Evolutionary conservation across 345 rosid genomes (phyloP), one percentile per base, ranked within the genome.

Genomic region (Boechera retrofracta): DNA sequence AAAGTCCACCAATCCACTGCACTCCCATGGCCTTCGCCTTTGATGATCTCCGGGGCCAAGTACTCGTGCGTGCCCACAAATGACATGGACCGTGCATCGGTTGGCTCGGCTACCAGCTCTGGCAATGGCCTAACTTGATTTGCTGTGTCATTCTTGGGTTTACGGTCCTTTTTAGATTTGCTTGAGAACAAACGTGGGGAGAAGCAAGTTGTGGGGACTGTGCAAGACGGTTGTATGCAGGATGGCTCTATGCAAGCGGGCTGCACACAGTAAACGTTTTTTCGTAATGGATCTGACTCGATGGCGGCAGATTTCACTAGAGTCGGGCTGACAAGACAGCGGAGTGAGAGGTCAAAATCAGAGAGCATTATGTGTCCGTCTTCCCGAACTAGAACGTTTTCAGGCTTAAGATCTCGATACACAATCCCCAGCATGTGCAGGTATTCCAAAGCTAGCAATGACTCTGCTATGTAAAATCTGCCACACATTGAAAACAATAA

Each of bases 1-100:
- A 83, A 89, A 68, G 97, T 93, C 98, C 98, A 93, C 98, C 98
- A 93, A 75, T 93, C 98, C 10, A 93, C 98, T 2, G 98, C 98
- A 80, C 95, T 91, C 69, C 98, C 98, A 80, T 93, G 97, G 64
- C 98, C 98, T 85, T 90, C 98, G 3, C 98, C 98, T 78, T 90
- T 89, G 28, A 92, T 92, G 39, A 92, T 92, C 87, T 92, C 98
- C 0, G 92, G 96, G 24, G 98, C 98, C 74, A 92, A 86, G 80
- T 92, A 90, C 77, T 92, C 94, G 2, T 91, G 98, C 53, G 97
- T 93, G 72, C 98, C 98, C 16, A 91, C 97, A 77, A 93, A 93
- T 4, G 98, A 93, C 98, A 93, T 93, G 15, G 97, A 93, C 64
- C 95, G 89, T 5, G 97, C 98, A 9, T 89, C 93, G 0, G 93